Conservation (phyloP, 1,284 basidiomycete species). For the Moesziomyces parantarcticus region DNA sequence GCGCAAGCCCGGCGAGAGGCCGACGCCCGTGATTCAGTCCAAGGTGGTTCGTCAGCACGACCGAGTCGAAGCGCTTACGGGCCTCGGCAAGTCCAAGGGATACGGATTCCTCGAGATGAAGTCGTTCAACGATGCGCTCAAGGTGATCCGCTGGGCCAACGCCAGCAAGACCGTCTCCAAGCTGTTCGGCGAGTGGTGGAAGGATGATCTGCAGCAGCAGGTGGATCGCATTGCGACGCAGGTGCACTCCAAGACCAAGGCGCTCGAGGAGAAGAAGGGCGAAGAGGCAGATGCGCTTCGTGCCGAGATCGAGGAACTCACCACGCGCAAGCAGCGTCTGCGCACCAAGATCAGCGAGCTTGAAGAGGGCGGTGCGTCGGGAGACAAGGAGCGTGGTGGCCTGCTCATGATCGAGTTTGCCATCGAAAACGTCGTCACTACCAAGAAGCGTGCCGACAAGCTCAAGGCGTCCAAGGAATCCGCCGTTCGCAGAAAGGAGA, state of each 20-base stretch:
- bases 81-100: conserved; percentile 86
- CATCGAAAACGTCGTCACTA: conserved; percentile 64
- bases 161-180: conserved; percentile 73
- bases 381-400: conserved; percentile 60
- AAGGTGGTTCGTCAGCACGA: conserved; percentile 90
- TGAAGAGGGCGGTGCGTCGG: conserved; percentile 17
- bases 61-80: conserved; percentile 85
- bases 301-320: conserved; percentile 35
- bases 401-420: conserved; percentile 65
- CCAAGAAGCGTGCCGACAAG: conserved; percentile 57
- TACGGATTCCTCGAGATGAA: conserved; percentile 96
- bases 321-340: conserved; percentile 52
- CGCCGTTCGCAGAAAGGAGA: conserved; percentile 26
- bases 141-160: conserved; percentile 92
- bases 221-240: conserved; percentile 43
- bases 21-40: conserved; percentile 78
- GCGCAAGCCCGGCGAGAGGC: conserved; percentile 70
- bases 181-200: conserved; percentile 58
- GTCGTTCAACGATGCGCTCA: conserved; percentile 86
- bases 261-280: conserved; percentile 29
- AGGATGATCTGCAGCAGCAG: conserved; percentile 54
- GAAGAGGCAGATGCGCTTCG: conserved; percentile 20
- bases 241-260: conserved; percentile 35
- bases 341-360: conserved; percentile 48
- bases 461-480: conserved; percentile 49